phyloP scores from a whole-genome alignment of 805 yeast species.

The Schwanniomyces pseudopolymorphus region DNA sequence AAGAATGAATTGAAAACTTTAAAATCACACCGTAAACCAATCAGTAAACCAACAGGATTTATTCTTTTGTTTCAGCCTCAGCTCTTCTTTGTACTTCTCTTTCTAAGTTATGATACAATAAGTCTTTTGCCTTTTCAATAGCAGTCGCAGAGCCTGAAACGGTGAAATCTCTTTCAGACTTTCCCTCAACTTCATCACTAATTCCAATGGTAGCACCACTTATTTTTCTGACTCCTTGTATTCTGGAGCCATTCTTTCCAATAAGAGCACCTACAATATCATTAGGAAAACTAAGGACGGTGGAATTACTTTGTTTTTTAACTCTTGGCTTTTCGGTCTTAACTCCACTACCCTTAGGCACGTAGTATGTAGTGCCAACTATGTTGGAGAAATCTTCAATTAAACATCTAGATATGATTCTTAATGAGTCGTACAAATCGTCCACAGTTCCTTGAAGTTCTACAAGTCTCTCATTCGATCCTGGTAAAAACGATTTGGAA shows the following conservation, averaged over 20 bases:
- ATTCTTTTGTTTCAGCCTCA: constrained; percentile 10
- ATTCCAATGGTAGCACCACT: constrained; percentile 80
- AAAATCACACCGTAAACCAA: background rate
- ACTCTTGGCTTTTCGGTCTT: background rate
- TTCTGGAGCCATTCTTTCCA: constrained; percentile 82
- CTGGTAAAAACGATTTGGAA: constrained; percentile 76
- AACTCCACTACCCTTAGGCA: constrained; percentile 39
- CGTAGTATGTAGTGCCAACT: constrained; percentile 62
- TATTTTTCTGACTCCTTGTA: constrained; percentile 77
- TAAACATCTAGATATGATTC: constrained; percentile 65
- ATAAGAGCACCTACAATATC: constrained; percentile 87
- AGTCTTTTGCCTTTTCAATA: constrained; percentile 57
- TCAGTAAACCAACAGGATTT: background rate
- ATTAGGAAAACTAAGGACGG: constrained; percentile 63
- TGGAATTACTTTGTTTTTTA: constrained; percentile 20
- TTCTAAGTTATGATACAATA: constrained; percentile 58
- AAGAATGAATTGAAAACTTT: constrained; percentile 1
- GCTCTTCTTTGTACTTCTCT: constrained; percentile 52
- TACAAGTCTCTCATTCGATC: constrained; percentile 80
- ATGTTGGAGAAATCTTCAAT: constrained; percentile 72
- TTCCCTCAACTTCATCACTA: constrained; percentile 63
- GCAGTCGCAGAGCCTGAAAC: constrained; percentile 59
- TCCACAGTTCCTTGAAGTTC: constrained; percentile 81
- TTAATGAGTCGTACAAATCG: constrained; percentile 55
- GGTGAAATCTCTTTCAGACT: constrained; percentile 67